A percentile compares a stretch with the other conserved stretches of the same genome.
Conservation (phyloP, 1,284 basidiomycete genomes). For the Anthracocystis setariae region DNA sequence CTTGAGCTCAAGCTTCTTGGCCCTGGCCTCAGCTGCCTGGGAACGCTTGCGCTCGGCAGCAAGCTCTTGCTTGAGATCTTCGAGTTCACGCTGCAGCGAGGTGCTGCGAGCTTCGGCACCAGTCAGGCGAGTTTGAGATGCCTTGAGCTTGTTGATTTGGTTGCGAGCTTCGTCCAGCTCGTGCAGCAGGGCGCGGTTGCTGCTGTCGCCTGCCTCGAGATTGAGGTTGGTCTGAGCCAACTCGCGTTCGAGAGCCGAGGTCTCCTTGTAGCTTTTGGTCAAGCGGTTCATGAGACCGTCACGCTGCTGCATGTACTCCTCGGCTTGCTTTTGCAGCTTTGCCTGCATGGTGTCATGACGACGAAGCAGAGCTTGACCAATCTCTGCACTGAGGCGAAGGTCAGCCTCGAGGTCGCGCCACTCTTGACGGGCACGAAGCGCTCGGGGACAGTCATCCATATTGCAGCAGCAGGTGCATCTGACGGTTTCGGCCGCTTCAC, state of each 20-base stretch:
- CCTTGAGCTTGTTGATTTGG: conserved; percentile 76
- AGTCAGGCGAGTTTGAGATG: conserved; percentile 76
- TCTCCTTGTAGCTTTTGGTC: conserved; percentile 54
- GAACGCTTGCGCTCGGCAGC: conserved; percentile 79
- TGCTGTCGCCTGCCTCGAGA: conserved; percentile 81
- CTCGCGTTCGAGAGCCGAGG: conserved; percentile 71
- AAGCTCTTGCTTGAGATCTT: conserved; percentile 85
- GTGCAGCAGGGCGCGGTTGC: conserved; percentile 78
- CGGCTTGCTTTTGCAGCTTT: conserved; percentile 68
- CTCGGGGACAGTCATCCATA: conserved; percentile 54
- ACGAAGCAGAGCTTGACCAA: conserved; percentile 87
- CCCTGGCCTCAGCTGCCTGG: conserved; percentile 76
- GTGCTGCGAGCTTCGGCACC: conserved; percentile 61
- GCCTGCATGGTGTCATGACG: conserved; percentile 86
- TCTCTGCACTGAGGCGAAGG: conserved; percentile 74
- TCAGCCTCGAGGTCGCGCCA: conserved; percentile 65
- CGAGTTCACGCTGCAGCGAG: conserved; percentile 72
- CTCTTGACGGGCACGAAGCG: conserved; percentile 56
- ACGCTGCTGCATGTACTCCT: conserved; percentile 61
- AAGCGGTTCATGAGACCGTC: conserved; percentile 59
- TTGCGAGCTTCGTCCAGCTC: conserved; percentile 82
- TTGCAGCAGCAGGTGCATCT: conserved; percentile 61
- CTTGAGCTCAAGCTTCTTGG: conserved; percentile 70
- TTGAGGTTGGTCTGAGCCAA: conserved; percentile 83
- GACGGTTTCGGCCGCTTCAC: conserved; percentile 23